Evolutionary conservation across 116 monocot species (phyloP), one percentile per base, ranked within the genome.

Genomic region (Posidonia oceanica): DNA sequence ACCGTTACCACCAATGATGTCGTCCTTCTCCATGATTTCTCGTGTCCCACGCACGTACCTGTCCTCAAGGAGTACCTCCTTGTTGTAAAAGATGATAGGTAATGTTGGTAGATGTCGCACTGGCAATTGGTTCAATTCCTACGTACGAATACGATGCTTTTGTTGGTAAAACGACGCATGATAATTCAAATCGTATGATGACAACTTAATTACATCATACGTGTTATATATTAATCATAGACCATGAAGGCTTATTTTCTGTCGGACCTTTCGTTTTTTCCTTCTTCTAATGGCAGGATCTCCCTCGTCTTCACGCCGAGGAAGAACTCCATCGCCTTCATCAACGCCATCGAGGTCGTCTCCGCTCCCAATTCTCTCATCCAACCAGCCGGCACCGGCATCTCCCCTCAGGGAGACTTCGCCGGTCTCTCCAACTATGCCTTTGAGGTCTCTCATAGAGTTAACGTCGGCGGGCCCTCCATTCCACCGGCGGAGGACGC

Each of bases 271-370:
- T 20, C 60, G 21, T 60, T 60, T 22, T 60, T 3, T 60, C 1
- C 29, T 21, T 60, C 60, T 16, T 22, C 60, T 29, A 23, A 20
- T 29, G 21, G 29, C 15, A 63, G 75, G 22, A 7, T 85, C 36
- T 85, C 83, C 44, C 58, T 96, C 78, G 22, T 67, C 13, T 89
- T 96, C 83, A 63, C 74, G 5, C 96, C 96, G 11, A 67, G 67
- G 18, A 80, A 80, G 61, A 69, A 73, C 51, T 96, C 96, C 51
- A 42, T 83, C 21, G 96, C 96, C n/a, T 96, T 96, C 85, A 72
- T 96, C 80, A 96, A 91, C 59, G 91, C 91, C 52, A 68, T 96
- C 52, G 96, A 96, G 78, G 74, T 96, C 3, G 80, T 91, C 36
- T 80, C 85, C 17, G 81, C 83, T 16, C 91, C 96, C 0, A 82